Evolutionary conservation across 1,284 basidiomycete species (phyloP).

Genomic region (Anthracocystis walkeri): DNA sequence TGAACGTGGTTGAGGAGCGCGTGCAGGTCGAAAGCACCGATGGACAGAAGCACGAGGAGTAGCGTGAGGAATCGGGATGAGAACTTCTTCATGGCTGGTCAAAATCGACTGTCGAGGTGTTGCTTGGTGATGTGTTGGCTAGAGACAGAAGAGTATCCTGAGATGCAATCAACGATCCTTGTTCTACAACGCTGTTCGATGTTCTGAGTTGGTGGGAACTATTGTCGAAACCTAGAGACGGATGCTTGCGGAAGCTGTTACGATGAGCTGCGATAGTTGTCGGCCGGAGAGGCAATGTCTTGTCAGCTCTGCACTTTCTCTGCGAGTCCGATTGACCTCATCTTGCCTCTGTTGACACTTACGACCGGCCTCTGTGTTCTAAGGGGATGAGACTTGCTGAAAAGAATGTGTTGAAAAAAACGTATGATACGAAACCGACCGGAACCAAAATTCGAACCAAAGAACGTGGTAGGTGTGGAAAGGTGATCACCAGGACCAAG

Average conservation of each 20-base stretch:
- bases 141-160: no score
- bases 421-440: slow-evolving; percentile 6
- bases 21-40: slow-evolving; percentile 45
- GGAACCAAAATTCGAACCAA: slow-evolving; percentile 8
- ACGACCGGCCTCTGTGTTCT: slow-evolving; percentile 31
- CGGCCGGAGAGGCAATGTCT: not conserved
- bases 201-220: not conserved
- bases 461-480: not conserved
- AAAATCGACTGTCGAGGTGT: not conserved
- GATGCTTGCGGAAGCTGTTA: not conserved
- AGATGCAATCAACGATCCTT: no score
- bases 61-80: slow-evolving; percentile 49
- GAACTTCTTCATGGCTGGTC: slow-evolving; percentile 38
- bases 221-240: not conserved
- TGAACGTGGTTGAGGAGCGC: slow-evolving; percentile 16
- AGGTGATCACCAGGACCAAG: slow-evolving; percentile 29
- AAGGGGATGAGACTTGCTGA: not conserved
- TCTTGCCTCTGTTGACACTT: slow-evolving; percentile 4
- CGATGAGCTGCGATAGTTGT: not conserved
- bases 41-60: slow-evolving; percentile 51
- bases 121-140: not conserved
- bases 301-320: not conserved
- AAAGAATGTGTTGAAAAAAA: slow-evolving; percentile 24
- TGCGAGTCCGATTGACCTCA: not conserved
- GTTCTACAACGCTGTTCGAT: not conserved